A percentile compares a stretch with the other conserved stretches of the same genome.
These are phyloP conservation scores for Mortierella sp. DNA, from an alignment of 371 early-diverging fungal species.

Conservation along the genomic window DNA sequence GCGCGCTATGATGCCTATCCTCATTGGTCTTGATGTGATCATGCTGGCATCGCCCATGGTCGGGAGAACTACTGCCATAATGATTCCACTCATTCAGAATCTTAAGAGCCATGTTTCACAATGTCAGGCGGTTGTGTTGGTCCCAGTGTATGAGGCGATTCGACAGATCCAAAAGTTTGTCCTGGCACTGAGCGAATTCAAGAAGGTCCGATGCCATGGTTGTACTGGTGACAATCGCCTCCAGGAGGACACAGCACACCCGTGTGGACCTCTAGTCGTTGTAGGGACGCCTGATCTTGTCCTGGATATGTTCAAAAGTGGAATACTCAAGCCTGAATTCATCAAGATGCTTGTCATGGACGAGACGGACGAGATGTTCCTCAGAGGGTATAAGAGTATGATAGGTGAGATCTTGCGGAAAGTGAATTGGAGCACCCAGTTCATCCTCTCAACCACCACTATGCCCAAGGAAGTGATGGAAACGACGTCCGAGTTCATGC, in stretches of 20 bases:
- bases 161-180: constrained; percentile 85
- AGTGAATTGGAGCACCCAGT: constrained; percentile 82
- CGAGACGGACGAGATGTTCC: constrained; percentile 96
- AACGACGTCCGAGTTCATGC: constrained; percentile 88
- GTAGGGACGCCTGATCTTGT: constrained; percentile 76
- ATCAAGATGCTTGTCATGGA: constrained; percentile 93
- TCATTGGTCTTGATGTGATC: constrained; percentile 85
- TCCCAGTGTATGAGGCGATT: constrained; percentile 92
- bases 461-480: constrained; percentile 90
- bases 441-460: constrained; percentile 89
- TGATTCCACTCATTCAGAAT: constrained; percentile 87
- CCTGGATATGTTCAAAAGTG: constrained; percentile 86
- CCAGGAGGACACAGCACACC: constrained; percentile 74
- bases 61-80: constrained; percentile 96
- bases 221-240: constrained; percentile 90
- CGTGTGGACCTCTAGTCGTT: constrained; percentile 54
- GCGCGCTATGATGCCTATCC: constrained; percentile 81
- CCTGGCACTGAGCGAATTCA: constrained; percentile 79
- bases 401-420: constrained; percentile 88
- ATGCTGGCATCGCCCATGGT: constrained; percentile 90
- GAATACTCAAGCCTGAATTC: constrained; percentile 73
- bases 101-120: constrained; percentile 77
- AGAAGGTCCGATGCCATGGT: constrained; percentile 79
- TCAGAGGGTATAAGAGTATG: constrained; percentile 89
- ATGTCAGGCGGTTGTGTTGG: constrained; percentile 88